Conservation (phyloP, 345 rosid species). For the Melaleuca quinquenervia region DNA sequence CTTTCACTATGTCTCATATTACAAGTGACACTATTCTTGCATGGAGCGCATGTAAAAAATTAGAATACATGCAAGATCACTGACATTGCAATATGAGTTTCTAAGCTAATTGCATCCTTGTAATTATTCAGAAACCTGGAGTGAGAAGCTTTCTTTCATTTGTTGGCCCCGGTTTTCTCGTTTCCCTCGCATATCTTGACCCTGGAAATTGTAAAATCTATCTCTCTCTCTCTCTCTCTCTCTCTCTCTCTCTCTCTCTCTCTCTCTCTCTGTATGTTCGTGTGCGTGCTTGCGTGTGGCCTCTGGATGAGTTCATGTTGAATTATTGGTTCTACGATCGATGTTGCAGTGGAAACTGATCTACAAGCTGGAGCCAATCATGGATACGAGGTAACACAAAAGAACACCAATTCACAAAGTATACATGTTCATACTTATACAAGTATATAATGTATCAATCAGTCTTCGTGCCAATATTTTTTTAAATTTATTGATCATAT, state of each 20-base stretch:
- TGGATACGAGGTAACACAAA: conserved; percentile 30
- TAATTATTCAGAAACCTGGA: conserved; percentile 17
- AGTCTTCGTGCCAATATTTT: too few species aligned
- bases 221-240: not conserved
- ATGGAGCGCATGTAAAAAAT: not conserved
- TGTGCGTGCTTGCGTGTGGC: not conserved
- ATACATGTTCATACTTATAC: not conserved
- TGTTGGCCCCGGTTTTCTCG: conserved; percentile 24
- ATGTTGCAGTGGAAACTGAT: conserved; percentile 60
- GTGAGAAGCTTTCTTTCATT: conserved; percentile 15
- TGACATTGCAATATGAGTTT: not conserved
- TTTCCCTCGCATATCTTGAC: conserved; percentile 22
- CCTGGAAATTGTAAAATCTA: conserved; percentile 14
- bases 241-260: not conserved
- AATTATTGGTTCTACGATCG: not conserved
- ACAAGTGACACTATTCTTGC: not conserved
- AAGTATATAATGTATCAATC: not conserved
- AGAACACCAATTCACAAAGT: not conserved
- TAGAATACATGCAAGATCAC: not conserved
- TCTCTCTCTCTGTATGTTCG: not conserved
- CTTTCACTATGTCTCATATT: not conserved
- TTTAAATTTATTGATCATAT: not conserved
- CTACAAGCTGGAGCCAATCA: conserved; percentile 62
- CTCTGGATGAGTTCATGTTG: not conserved
- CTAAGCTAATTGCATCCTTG: not conserved